Evolutionary conservation across 495 filamentous ascomycete species (phyloP).

Genomic region (Neurospora sublineolata): DNA sequence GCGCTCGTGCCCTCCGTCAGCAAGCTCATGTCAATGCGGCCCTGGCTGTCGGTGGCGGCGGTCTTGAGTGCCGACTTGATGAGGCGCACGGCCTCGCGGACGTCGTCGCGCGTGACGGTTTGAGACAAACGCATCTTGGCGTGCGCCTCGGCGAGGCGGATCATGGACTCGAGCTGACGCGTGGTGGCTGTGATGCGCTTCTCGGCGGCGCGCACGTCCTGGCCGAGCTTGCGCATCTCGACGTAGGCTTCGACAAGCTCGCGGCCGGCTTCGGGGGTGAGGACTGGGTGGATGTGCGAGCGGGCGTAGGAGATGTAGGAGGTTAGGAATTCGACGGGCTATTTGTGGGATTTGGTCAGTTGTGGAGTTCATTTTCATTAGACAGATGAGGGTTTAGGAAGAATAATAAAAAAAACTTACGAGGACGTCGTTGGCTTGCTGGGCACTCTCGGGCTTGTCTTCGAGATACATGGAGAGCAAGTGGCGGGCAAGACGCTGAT

Average conservation of each 20-base stretch:
- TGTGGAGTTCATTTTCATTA: not conserved
- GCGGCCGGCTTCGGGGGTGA: constrained; percentile 63
- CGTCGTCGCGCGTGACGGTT: constrained; percentile 69
- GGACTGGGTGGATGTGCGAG: constrained; percentile 66
- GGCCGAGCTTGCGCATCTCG: constrained; percentile 88
- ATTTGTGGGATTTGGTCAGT: constrained; percentile 10
- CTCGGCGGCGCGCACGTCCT: constrained; percentile 85
- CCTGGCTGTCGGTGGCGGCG: constrained; percentile 86
- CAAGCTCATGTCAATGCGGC: constrained; percentile 91
- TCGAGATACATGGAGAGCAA: constrained; percentile 95
- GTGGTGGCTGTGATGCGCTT: constrained; percentile 97
- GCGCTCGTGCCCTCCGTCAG: constrained; percentile 85
- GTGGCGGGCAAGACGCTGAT: constrained; percentile 82
- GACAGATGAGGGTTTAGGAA: not conserved
- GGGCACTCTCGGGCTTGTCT: constrained; percentile 81
- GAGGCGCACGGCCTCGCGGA: constrained; percentile 80
- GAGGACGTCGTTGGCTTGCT: constrained; percentile 53
- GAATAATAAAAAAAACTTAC: constrained; percentile 39
- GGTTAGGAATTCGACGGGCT: constrained; percentile 92
- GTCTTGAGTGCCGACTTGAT: constrained; percentile 95
- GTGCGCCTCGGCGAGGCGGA: constrained; percentile 89
- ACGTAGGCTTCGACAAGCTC: constrained; percentile 83
- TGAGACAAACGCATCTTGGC: constrained; percentile 86
- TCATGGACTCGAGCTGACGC: constrained; percentile 91
- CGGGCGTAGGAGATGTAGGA: constrained; percentile 97